These are phyloP conservation scores for Cupressus sempervirens DNA, from an alignment of 75 land plant species.

Conservation along the genomic window DNA sequence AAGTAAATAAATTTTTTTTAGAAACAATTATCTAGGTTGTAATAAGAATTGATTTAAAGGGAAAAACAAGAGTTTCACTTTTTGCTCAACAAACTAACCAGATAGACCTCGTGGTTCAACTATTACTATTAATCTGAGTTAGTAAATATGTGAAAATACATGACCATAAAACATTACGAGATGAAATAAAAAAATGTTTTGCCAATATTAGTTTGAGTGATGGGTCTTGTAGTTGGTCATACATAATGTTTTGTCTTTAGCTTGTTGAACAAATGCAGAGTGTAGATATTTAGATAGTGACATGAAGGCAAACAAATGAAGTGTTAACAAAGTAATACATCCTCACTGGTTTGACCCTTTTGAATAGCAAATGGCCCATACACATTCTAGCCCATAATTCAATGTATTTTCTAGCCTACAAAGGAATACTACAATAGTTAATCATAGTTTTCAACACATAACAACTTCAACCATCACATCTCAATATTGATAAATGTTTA, in stretches of 20 bases:
- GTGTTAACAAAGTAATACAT: not conserved
- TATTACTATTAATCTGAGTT: not conserved
- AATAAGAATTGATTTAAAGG: not conserved
- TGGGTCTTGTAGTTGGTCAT: not conserved
- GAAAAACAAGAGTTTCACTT: not conserved
- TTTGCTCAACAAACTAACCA: not conserved
- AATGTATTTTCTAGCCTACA: conserved; percentile 87
- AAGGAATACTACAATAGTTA: not conserved
- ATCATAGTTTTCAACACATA: not conserved
- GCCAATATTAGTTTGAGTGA: not conserved
- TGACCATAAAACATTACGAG: not conserved
- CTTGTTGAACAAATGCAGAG: not conserved
- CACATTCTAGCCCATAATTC: conserved; percentile 90
- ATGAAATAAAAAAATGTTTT: no score
- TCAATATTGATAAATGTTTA: not conserved
- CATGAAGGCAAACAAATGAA: not conserved
- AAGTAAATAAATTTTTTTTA: no score
- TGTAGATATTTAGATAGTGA: not conserved
- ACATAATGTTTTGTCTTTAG: not conserved
- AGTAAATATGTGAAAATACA: not conserved
- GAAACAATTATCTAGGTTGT: not conserved
- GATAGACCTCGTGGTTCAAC: not conserved
- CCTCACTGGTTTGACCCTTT: conserved; percentile 72
- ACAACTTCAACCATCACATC: not conserved
- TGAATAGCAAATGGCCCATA: conserved; percentile 77